phyloP scores from a whole-genome alignment of 176 grass and related monocot genomes.

The Oryza longistaminata region DNA sequence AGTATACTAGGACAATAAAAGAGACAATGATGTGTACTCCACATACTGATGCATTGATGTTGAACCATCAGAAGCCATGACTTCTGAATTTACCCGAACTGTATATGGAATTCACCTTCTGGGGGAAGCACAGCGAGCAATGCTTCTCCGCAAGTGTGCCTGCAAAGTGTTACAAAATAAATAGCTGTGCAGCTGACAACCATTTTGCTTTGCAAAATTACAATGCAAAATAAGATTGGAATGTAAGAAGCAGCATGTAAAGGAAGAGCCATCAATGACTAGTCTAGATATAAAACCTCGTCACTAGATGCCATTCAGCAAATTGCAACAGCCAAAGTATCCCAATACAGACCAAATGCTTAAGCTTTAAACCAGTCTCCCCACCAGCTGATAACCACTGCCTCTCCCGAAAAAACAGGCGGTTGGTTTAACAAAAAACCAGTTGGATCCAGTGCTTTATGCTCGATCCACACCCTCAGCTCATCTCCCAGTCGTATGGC shows the following conservation, averaged over 20 bases:
- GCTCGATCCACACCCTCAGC: too few relatives aligned
- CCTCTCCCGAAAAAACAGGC: too few relatives aligned
- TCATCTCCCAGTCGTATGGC: too few relatives aligned
- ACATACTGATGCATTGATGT: constrained; percentile 99
- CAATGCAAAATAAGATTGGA: not conserved
- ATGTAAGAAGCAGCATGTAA: not conserved
- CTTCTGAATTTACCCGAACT: constrained; percentile 96
- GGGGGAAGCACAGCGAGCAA: constrained; percentile 94
- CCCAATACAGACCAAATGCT: not conserved
- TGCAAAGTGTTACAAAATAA: constrained; percentile 45
- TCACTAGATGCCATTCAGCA: not conserved
- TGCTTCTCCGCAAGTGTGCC: constrained; percentile 92
- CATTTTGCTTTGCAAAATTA: constrained; percentile 2
- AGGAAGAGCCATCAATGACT: not conserved
- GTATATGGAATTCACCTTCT: constrained; percentile 89
- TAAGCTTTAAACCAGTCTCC: not conserved
- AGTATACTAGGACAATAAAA: not conserved
- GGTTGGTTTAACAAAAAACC: too few relatives aligned
- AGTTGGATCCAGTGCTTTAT: too few relatives aligned
- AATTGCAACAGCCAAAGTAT: not conserved
- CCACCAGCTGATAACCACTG: too few relatives aligned
- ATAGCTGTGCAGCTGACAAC: constrained; percentile 3
- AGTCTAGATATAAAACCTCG: not conserved
- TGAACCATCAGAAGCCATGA: constrained; percentile 96
- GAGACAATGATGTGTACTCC: constrained; percentile 52